Conservation (phyloP, 2,329 filamentous ascomycete species). For the Cladosporium velox region DNA sequence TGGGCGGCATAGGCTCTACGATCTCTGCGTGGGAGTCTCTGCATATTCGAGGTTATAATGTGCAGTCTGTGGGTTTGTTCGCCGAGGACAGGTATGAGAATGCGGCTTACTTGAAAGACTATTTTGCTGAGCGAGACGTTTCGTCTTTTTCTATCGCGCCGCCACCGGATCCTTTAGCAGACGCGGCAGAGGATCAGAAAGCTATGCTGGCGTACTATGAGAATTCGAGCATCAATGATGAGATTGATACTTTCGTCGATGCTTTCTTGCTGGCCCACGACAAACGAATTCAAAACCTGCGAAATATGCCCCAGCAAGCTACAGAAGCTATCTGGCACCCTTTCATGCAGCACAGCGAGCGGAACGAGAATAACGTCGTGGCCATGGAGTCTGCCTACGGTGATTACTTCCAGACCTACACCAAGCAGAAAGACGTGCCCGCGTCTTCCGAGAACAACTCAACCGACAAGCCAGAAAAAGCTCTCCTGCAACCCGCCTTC, state of each 20-base stretch:
- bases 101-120: slow-evolving; percentile 64
- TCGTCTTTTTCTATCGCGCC: slow-evolving; percentile 57
- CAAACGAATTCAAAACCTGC: slow-evolving; percentile 59
- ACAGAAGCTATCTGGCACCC: slow-evolving; percentile 77
- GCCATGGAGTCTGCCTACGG: slow-evolving; percentile 79
- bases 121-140: slow-evolving; percentile 65
- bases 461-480: slow-evolving; percentile 21
- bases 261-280: slow-evolving; percentile 57
- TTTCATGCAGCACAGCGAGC: slow-evolving; percentile 75
- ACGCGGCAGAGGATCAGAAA: slow-evolving; percentile 52
- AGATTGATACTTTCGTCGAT: slow-evolving; percentile 51
- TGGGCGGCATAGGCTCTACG: slow-evolving; percentile 79
- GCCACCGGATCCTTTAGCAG: slow-evolving; percentile 56
- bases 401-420: slow-evolving; percentile 71
- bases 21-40: slow-evolving; percentile 81
- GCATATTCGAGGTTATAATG: slow-evolving; percentile 74
- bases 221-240: slow-evolving; percentile 42
- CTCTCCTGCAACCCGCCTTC: slow-evolving; percentile 65
- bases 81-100: slow-evolving; percentile 67
- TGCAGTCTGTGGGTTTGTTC: slow-evolving; percentile 71
- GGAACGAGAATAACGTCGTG: slow-evolving; percentile 64
- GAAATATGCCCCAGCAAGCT: slow-evolving; percentile 63
- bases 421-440: slow-evolving; percentile 36
- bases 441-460: not conserved
- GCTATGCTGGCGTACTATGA: slow-evolving; percentile 67